Evolutionary conservation across 176 grass and related monocot genomes (phyloP), one percentile per base, ranked within the genome.

Genomic region (Phoenix roebelenii): DNA sequence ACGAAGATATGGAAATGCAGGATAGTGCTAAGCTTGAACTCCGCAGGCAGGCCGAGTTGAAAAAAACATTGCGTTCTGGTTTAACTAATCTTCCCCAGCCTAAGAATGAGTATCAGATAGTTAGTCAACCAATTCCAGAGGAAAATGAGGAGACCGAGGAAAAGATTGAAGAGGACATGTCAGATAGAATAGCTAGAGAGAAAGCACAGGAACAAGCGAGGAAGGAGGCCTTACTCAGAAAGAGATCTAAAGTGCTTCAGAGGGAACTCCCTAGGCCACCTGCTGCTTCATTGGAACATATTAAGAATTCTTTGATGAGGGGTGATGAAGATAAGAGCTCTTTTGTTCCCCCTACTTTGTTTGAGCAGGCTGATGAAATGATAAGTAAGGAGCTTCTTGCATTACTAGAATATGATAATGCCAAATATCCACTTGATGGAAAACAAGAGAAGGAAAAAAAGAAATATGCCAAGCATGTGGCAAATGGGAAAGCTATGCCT

Each of bases 241-340:
- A 90, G 76, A 90, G 86, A 64, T 96, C 83, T 29, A 90, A 90
- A 81, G 92, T 96, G 35, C 82, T 96, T 58, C 92, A 96, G 69
- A 82, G 86, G 72, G 81, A 82, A 55, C 75, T 95, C 50, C 90
- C 92, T 59, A 90, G 86, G 67, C 86, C 90, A 57, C 86, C 86
- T 64, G 23, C 75, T 7, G 64, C 69, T 78, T 86, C 83, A 18
- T 50, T 96, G 55, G 86, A 90, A 20, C 75, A 90, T 76, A 67
- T 96, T 23, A 63, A 75, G n/a, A 74, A 76, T n/a, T 76, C 64
- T 49, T 66, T 96, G 57, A 89, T 86, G 77, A 83, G 64, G 82
- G 70, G 72, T 69, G 83, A 73, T 61, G 92, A 96, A 77, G 85
- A 63, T 55, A 86, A 79, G 71, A 85, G 81, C 35, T 77, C 86